A percentile compares a stretch with the other conserved stretches of the same genome.
Evolutionary conservation across 116 monocot species (phyloP).

Genomic region (Cymodocea nodosa): DNA sequence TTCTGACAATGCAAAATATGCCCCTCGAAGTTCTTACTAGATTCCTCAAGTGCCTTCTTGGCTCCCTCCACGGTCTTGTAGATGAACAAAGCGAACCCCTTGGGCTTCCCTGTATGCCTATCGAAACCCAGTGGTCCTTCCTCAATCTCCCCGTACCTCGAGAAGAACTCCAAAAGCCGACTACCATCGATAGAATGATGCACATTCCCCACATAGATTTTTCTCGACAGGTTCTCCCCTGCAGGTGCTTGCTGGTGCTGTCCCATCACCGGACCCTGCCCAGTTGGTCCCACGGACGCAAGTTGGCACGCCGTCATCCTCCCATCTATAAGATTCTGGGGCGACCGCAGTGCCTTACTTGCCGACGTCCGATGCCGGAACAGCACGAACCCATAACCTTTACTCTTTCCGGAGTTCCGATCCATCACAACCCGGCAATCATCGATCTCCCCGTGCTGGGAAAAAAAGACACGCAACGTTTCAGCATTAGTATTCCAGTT

Average conservation of each 20-base stretch:
- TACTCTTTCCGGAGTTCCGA: conserved; percentile 44
- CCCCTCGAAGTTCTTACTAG: conserved; percentile 70
- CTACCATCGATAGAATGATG: conserved; percentile 25
- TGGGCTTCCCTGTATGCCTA: conserved; percentile 51
- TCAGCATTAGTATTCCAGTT: conserved; percentile 57
- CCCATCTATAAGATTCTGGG: conserved; percentile 75
- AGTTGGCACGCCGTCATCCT: conserved; percentile 78
- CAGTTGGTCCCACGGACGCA: conserved; percentile 43
- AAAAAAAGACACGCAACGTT: conserved; percentile 36
- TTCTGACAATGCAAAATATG: conserved; percentile 42
- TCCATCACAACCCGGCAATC: conserved; percentile 65
- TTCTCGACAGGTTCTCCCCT: conserved; percentile 34
- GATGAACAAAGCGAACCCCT: conserved; percentile 67
- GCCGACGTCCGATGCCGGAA: conserved; percentile 48
- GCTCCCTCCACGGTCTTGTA: conserved; percentile 47
- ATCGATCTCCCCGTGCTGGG: conserved; percentile 52
- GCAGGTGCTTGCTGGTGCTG: conserved; percentile 11
- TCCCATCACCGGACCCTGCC: not conserved
- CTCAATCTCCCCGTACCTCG: conserved; percentile 68
- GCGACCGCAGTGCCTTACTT: conserved; percentile 35
- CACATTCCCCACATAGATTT: conserved; percentile 69
- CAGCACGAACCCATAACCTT: conserved; percentile 80
- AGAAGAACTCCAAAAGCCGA: conserved; percentile 45
- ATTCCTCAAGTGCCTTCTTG: conserved; percentile 49
- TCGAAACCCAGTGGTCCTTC: conserved; percentile 75